These are phyloP conservation scores for Penicillium herquei DNA, from an alignment of 495 filamentous ascomycete species.

Conservation along the genomic window DNA sequence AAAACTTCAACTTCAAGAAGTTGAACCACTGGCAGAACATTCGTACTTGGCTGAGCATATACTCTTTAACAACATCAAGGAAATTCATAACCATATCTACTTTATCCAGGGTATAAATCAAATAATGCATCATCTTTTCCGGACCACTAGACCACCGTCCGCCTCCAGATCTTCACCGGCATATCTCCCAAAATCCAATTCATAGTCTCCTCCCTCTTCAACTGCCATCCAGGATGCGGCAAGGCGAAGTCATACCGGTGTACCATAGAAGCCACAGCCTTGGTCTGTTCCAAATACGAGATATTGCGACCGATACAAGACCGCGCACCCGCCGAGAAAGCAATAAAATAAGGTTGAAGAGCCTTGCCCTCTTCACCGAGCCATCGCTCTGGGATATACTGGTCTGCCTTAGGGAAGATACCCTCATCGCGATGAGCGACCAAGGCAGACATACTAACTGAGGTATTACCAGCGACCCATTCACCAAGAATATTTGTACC, in stretches of 20 bases:
- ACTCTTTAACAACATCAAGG: too few relatives aligned
- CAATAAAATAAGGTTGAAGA: slow-evolving; percentile 41
- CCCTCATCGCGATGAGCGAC: slow-evolving; percentile 31
- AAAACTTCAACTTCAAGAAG: too few relatives aligned
- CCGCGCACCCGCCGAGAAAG: slow-evolving; percentile 40
- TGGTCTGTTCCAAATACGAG: slow-evolving; percentile 44
- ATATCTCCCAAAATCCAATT: slow-evolving; percentile 38
- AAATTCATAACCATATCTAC: too few relatives aligned
- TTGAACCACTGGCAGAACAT: too few relatives aligned
- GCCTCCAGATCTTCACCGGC: slow-evolving; percentile 45
- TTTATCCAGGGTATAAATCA: too few relatives aligned
- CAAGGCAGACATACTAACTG: slow-evolving; percentile 33
- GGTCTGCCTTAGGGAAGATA: slow-evolving; percentile 30
- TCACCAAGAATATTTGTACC: slow-evolving; percentile 39
- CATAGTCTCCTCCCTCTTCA: slow-evolving; percentile 38
- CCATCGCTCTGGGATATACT: slow-evolving; percentile 40
- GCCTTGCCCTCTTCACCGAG: slow-evolving; percentile 37
- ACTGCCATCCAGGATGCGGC: slow-evolving; percentile 34
- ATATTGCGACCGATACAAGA: slow-evolving; percentile 46
- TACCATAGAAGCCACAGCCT: slow-evolving; percentile 40
- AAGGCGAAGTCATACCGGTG: slow-evolving; percentile 46
- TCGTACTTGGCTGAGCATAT: too few relatives aligned
- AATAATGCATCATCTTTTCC: too few relatives aligned
- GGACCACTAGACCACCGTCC: slow-evolving; percentile 3
- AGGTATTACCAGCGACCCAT: slow-evolving; percentile 36